Base-by-base conservation (phyloP, 108 stramenopile species). In the Pseudonitzschia multistriata region DNA sequence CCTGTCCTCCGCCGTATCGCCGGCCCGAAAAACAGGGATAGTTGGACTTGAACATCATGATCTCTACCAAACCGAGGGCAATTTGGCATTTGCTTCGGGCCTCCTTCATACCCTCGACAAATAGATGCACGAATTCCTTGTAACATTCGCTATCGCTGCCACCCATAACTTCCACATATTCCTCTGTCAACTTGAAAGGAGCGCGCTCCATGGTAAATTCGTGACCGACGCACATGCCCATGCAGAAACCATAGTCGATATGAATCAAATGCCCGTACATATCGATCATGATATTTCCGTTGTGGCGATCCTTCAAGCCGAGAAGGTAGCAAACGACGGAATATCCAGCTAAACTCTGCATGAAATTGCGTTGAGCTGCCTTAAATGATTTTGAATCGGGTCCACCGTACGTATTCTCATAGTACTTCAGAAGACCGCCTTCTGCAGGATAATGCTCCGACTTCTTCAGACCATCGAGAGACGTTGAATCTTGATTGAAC, bases 201-300 rank as follows among this genome's bases (percentile, higher is more conserved):
- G 99, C 98, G 45, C 94, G 85, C 75, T 99, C 99, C 76, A 98
- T 82, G 45, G 83, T 88, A 74, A 97, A 98, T 62, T 93, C 95
- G 62, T 97, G 94, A 42, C 97, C 98, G 3, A 96, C 96, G 17
- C 93, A 95, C 90, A 95, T 95, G 53, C 98, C 98, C 73, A 99
- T 87, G 14, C 97, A 96, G 77, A 99, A 99, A 45, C 99, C 99
- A 80, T 98, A 99, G 74, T 99, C 99, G 69, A 99, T 99, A 83
- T 97, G 95, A 62, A 99, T 94, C 35, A 99, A 52, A 67, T 90
- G 97, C 8, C 99, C 99, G 29, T 82, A 76, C 21, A 81, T 88
- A 61, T 99, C 96, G 49, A 99, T 94, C 97, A 99, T 98, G 57
- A 99, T 96, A 76, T 99, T 99, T 24, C 99, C 99, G 76, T 99